Conservation (phyloP, 2,329 filamentous ascomycete genomes). For the Clonostachys rosea region DNA sequence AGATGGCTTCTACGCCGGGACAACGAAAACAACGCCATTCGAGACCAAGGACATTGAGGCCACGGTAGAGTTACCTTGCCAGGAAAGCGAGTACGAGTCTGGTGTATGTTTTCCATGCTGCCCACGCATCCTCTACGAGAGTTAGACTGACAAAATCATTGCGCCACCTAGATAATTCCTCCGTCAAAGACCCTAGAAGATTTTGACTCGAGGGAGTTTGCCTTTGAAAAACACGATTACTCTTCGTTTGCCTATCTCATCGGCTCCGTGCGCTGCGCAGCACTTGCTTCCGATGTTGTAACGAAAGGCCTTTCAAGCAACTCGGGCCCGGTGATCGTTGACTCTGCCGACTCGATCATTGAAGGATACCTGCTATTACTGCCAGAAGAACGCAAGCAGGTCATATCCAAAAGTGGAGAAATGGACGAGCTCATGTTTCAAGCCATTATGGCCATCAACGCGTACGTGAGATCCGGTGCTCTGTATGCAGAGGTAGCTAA, state of each 20-base stretch:
- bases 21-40: conserved; percentile 69
- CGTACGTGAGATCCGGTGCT: conserved; percentile 7
- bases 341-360: conserved; percentile 26
- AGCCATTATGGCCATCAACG: conserved; percentile 14
- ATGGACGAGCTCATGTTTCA: conserved; percentile 23
- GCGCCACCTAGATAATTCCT: conserved; percentile 24
- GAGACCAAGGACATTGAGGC: conserved; percentile 59
- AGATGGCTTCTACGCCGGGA: conserved; percentile 72
- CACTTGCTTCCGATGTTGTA: conserved; percentile 14
- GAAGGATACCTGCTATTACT: conserved; percentile 31
- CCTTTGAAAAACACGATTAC: conserved; percentile 46
- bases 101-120: conserved; percentile 36
- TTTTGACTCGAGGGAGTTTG: conserved; percentile 58
- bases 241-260: conserved; percentile 65
- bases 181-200: conserved; percentile 45
- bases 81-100: conserved; percentile 66
- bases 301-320: conserved; percentile 12
- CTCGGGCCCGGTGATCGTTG: conserved; percentile 13
- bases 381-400: conserved; percentile 19
- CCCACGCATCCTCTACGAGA: conserved; percentile 12
- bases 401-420: conserved; percentile 20
- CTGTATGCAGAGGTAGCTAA: neutral
- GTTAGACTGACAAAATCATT: neutral
- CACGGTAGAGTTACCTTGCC: conserved; percentile 73
- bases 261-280: conserved; percentile 46